Percentiles rank a stretch among this genome's conserved stretches.
Conservation (phyloP, 225 moss, liverwort and hornwort genomes). For the Sphagnum contortum region DNA sequence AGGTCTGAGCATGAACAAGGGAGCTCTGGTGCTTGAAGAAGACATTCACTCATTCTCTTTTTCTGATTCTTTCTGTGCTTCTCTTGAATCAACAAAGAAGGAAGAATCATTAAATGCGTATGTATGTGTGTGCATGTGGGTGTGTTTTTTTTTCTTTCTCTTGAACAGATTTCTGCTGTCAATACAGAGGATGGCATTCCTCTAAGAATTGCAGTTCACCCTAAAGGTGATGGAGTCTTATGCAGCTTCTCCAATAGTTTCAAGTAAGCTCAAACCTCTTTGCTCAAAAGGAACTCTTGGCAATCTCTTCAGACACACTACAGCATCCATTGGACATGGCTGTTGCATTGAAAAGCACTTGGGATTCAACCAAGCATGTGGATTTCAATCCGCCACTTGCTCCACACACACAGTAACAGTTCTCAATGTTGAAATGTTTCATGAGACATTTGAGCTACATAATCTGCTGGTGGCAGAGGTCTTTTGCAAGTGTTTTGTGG, state of each 20-base stretch:
- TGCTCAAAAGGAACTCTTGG: neutral
- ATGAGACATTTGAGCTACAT: too few relatives aligned
- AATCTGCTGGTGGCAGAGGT: too few relatives aligned
- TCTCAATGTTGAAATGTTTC: too few relatives aligned
- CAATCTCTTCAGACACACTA: neutral
- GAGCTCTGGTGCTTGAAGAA: neutral
- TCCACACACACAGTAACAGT: too few relatives aligned
- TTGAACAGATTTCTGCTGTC: constrained; percentile 27
- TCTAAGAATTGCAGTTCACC: constrained; percentile 57
- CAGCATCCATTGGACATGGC: neutral
- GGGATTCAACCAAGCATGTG: too few relatives aligned
- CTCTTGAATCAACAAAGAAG: too few relatives aligned
- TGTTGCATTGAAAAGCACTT: too few relatives aligned
- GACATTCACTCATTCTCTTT: neutral
- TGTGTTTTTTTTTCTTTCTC: constrained; percentile 2
- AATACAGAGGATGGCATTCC: constrained; percentile 43
- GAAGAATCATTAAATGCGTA: too few relatives aligned
- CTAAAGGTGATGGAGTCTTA: constrained; percentile 62
- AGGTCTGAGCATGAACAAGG: neutral
- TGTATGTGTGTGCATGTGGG: neutral
- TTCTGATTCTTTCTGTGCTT: too few relatives aligned
- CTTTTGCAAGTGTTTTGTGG: too few relatives aligned
- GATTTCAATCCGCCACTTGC: too few relatives aligned
- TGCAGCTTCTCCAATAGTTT: constrained; percentile 52
- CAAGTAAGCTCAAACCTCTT: constrained; percentile 37